phyloP scores from a whole-genome alignment of 2,329 filamentous ascomycete species.

The Neurospora sp. region DNA sequence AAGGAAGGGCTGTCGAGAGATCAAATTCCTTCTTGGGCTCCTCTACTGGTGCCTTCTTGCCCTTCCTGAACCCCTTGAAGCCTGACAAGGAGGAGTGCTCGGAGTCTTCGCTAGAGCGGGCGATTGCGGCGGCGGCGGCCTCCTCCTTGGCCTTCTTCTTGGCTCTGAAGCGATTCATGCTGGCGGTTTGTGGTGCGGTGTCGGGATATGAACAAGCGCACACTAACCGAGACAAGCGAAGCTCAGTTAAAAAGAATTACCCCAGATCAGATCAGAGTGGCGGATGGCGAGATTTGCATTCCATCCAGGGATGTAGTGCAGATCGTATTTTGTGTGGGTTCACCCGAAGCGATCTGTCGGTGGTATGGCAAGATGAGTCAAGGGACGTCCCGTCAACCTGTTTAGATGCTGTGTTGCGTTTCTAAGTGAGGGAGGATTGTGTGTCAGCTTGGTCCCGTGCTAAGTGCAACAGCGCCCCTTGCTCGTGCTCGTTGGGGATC shows the following conservation, averaged over 20 bases:
- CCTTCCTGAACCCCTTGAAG: slow-evolving; percentile 37
- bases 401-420: background rate
- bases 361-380: background rate
- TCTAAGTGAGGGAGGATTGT: background rate
- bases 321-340: background rate
- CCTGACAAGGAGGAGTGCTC: slow-evolving; percentile 41
- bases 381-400: background rate
- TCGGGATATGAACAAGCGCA: background rate
- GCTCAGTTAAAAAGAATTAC: background rate
- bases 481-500: background rate
- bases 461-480: background rate
- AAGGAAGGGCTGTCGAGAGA: slow-evolving; percentile 62
- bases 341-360: background rate
- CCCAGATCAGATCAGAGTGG: background rate
- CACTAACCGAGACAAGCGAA: background rate
- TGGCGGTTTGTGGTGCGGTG: slow-evolving; percentile 9
- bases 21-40: slow-evolving; percentile 61
- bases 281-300: background rate
- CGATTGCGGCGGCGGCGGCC: slow-evolving; percentile 21
- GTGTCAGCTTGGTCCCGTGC: background rate
- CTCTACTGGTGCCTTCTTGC: slow-evolving; percentile 43
- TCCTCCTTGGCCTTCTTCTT: slow-evolving; percentile 62
- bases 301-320: background rate
- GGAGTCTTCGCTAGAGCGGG: slow-evolving; percentile 42
- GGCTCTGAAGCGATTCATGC: slow-evolving; percentile 69